phyloP scores from a whole-genome alignment of 2,329 filamentous ascomycete genomes.

The Corynespora cassiicola region DNA sequence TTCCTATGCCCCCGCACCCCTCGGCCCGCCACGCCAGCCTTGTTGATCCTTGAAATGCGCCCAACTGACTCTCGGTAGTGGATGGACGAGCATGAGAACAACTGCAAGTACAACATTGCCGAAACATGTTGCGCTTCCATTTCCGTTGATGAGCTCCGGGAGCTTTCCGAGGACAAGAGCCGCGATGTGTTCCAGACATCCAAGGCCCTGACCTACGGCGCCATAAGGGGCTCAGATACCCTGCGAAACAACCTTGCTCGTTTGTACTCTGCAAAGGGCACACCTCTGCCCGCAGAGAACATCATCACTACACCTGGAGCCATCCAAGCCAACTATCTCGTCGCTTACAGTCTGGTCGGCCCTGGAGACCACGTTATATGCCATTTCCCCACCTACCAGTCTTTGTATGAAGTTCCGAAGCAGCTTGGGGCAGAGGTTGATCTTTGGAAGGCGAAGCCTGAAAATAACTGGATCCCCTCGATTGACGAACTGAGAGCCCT shows the following conservation, averaged over 20 bases:
- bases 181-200: slow-evolving; percentile 59
- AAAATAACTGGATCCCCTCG: slow-evolving; percentile 71
- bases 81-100: slow-evolving; percentile 63
- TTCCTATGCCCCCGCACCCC: slow-evolving; percentile 14
- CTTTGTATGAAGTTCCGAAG: slow-evolving; percentile 77
- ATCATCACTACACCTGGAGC: slow-evolving; percentile 81
- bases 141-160: slow-evolving; percentile 71
- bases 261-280: slow-evolving; percentile 66
- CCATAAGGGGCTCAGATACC: slow-evolving; percentile 70
- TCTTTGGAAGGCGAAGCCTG: slow-evolving; percentile 73
- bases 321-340: slow-evolving; percentile 84
- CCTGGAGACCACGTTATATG: slow-evolving; percentile 84
- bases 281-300: slow-evolving; percentile 62
- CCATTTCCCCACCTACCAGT: slow-evolving; percentile 83
- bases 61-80: slow-evolving; percentile 48
- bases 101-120: slow-evolving; percentile 71
- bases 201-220: slow-evolving; percentile 72
- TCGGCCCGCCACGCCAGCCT: slow-evolving; percentile 7
- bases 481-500: slow-evolving; percentile 69
- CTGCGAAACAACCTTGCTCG: slow-evolving; percentile 70
- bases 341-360: slow-evolving; percentile 74
- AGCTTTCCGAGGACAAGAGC: slow-evolving; percentile 63
- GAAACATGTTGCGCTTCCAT: slow-evolving; percentile 81
- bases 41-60: slow-evolving; percentile 1
- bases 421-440: slow-evolving; percentile 79